phyloP scores from a whole-genome alignment of 306 rosid genomes.

The Trifolium repens region DNA sequence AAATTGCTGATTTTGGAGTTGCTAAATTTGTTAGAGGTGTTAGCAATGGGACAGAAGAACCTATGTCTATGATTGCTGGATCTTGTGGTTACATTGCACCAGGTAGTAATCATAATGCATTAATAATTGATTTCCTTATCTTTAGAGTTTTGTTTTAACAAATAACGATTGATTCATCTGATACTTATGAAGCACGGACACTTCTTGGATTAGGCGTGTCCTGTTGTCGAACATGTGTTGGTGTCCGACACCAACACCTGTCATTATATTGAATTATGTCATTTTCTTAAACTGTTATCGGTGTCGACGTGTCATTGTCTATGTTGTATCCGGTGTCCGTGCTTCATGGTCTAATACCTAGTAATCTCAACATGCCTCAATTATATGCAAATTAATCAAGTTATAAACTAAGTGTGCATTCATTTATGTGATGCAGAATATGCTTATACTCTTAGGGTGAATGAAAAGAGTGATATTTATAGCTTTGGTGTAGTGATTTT shows the following conservation, averaged over 20 bases:
- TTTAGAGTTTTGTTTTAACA: slow-evolving; percentile 2
- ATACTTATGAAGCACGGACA: no score
- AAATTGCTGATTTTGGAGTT: slow-evolving; percentile 84
- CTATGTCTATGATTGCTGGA: slow-evolving; percentile 84
- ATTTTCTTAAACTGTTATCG: no score
- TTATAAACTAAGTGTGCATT: background rate
- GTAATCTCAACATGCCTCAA: background rate
- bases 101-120: slow-evolving; percentile 49
- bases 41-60: slow-evolving; percentile 55
- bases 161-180: background rate
- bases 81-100: slow-evolving; percentile 93
- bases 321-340: no score
- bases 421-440: slow-evolving; percentile 61
- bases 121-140: background rate
- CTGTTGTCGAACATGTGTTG: no score
- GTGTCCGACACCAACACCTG: no score
- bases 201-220: no score
- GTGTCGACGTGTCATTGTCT: no score
- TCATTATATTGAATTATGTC: no score
- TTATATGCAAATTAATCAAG: background rate
- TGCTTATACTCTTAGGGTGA: slow-evolving; percentile 77
- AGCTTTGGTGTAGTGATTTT: slow-evolving; percentile 83
- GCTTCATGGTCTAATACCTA: background rate
- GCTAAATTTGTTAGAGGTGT: slow-evolving; percentile 57
- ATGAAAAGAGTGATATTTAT: slow-evolving; percentile 82